phyloP scores from a whole-genome alignment of 257 asterid genomes.

The Fraxinus anomala region DNA sequence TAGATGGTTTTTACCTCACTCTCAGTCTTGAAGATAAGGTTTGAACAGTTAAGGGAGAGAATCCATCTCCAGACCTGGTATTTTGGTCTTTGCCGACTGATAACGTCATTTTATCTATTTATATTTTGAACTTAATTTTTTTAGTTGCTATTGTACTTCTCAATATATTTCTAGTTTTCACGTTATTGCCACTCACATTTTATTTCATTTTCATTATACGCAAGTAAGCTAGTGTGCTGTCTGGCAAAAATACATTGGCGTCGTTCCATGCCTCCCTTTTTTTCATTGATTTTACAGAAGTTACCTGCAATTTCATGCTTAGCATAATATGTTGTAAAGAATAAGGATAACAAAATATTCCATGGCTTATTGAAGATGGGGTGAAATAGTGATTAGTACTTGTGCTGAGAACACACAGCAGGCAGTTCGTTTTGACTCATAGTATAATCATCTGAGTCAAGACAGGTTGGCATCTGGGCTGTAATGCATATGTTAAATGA shows the following conservation, averaged over 20 bases:
- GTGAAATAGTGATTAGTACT: not conserved
- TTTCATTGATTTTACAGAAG: not conserved
- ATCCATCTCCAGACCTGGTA: not conserved
- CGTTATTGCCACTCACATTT: not conserved
- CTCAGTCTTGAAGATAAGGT: not conserved
- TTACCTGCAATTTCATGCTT: not conserved
- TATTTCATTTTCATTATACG: not conserved
- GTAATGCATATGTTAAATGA: not conserved
- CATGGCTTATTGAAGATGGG: not conserved
- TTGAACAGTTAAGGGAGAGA: not conserved
- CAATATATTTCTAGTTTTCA: not conserved
- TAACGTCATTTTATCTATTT: not conserved
- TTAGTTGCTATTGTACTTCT: not conserved
- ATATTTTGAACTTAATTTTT: not conserved
- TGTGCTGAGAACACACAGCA: not conserved
- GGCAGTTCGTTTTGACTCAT: not conserved
- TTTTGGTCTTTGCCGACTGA: not conserved
- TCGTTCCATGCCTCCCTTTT: not conserved
- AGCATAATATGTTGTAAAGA: not conserved
- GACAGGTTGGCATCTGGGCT: not conserved
- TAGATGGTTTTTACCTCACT: not conserved
- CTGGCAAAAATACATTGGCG: not conserved
- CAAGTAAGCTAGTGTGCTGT: not conserved
- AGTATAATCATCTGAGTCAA: not conserved
- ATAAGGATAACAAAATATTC: not conserved